phyloP scores from a whole-genome alignment of 805 yeast genomes.

The Metschnikowia similis region DNA sequence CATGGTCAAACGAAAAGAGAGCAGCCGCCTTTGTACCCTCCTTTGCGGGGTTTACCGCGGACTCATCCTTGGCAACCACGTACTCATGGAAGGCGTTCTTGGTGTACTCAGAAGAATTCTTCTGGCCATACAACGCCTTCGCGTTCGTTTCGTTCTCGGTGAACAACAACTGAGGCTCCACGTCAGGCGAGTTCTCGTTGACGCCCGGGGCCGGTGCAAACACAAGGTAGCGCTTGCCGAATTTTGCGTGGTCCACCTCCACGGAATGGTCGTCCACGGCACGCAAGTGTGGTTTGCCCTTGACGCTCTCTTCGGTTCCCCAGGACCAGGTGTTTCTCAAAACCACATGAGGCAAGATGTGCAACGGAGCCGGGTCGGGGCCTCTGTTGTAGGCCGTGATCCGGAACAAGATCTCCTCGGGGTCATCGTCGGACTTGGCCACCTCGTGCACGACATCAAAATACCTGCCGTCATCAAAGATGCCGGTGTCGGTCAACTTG shows the following conservation, averaged over 20 bases:
- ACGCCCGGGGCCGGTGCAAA: conserved; percentile 86
- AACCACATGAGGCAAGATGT: conserved; percentile 76
- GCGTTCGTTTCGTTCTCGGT: conserved; percentile 89
- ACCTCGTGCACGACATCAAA: conserved; percentile 86
- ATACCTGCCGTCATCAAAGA: conserved; percentile 68
- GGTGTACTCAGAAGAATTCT: conserved; percentile 55
- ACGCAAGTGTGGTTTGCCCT: conserved; percentile 46
- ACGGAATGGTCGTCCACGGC: conserved; percentile 45
- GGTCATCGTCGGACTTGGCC: conserved; percentile 80
- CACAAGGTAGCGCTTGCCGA: conserved; percentile 57
- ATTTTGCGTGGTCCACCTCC: conserved; percentile 60
- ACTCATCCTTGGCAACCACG: conserved; percentile 55
- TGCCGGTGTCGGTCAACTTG: conserved; percentile 78
- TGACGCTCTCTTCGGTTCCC: conserved; percentile 54
- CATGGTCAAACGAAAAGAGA: conserved; percentile 71
- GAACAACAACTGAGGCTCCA: conserved; percentile 72
- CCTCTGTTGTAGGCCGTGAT: conserved; percentile 86
- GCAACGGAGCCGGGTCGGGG: conserved; percentile 80
- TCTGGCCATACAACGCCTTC: conserved; percentile 58
- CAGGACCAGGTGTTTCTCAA: conserved; percentile 94
- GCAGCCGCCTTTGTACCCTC: conserved; percentile 84
- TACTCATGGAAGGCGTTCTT: conserved; percentile 92
- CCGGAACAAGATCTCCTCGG: conserved; percentile 76
- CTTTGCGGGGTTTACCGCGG: conserved; percentile 64
- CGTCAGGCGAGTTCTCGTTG: conserved; percentile 53